Conservation (phyloP, 106 monocot species). For the Phalaenopsis aphrodite region DNA sequence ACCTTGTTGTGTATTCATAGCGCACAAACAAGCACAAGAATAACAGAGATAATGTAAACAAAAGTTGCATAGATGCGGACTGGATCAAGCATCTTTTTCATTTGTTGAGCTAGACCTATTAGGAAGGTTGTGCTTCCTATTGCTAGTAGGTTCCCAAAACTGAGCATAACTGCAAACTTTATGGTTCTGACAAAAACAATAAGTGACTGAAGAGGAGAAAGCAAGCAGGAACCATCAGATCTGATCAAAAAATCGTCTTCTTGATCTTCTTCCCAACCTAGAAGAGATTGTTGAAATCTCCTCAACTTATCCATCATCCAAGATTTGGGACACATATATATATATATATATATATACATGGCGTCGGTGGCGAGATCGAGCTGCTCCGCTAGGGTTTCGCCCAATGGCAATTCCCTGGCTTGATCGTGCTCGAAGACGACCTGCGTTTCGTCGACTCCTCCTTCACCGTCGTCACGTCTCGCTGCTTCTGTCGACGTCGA, state of each 20-base stretch:
- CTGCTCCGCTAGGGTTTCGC: too few species aligned
- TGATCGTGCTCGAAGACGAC: too few species aligned
- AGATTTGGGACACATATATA: background rate
- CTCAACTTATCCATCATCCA: constrained; percentile 39
- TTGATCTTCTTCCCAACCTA: constrained; percentile 31
- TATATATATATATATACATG: too few species aligned
- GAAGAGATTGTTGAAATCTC: constrained; percentile 37
- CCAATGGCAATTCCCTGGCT: too few species aligned
- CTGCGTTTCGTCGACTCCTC: too few species aligned
- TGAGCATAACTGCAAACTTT: too few species aligned
- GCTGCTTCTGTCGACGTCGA: too few species aligned
- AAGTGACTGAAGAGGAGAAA: constrained; percentile 54
- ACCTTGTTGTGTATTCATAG: constrained; percentile 83
- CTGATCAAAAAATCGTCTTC: constrained; percentile 60
- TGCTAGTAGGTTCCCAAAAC: too few species aligned
- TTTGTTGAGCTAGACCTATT: constrained; percentile 63
- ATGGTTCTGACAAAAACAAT: background rate
- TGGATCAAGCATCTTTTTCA: constrained; percentile 92
- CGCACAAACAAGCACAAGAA: constrained; percentile 80
- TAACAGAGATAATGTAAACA: constrained; percentile 63
- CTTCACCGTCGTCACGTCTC: too few species aligned
- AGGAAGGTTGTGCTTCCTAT: constrained; percentile 71
- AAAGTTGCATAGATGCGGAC: constrained; percentile 74
- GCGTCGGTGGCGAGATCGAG: too few species aligned
- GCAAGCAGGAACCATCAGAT: constrained; percentile 36